These are phyloP conservation scores for Trypanosoma vivax DNA, from an alignment of 208 protist species.

Conservation along the genomic window DNA sequence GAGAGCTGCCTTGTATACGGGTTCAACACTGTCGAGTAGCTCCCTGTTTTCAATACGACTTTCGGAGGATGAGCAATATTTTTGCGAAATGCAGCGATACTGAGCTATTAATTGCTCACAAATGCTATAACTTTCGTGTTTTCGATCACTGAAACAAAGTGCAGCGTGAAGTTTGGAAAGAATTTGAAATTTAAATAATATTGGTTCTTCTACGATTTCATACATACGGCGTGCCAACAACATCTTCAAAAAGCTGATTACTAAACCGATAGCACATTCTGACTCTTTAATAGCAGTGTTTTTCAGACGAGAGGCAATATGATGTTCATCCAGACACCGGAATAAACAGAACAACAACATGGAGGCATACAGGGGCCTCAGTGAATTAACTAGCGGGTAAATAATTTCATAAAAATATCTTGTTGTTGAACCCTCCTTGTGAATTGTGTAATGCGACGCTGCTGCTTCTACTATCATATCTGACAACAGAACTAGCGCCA, in stretches of 20 bases:
- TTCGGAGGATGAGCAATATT: slow-evolving; percentile 22
- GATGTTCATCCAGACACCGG: slow-evolving; percentile 54
- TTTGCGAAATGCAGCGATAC: slow-evolving; percentile 38
- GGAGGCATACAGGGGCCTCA: slow-evolving; percentile 32
- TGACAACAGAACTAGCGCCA: slow-evolving; percentile 50
- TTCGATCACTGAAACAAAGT: slow-evolving; percentile 31
- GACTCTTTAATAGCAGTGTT: slow-evolving; percentile 6
- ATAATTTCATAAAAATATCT: slow-evolving; percentile 51
- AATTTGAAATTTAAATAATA: slow-evolving; percentile 54
- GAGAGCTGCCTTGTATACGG: slow-evolving; percentile 40
- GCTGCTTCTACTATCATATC: slow-evolving; percentile 59
- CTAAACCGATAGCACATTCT: slow-evolving; percentile 23
- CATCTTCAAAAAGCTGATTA: slow-evolving; percentile 70
- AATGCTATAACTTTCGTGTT: slow-evolving; percentile 57
- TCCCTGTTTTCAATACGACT: neutral
- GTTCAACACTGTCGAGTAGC: slow-evolving; percentile 44
- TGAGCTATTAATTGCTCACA: slow-evolving; percentile 52
- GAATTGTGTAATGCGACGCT: slow-evolving; percentile 27
- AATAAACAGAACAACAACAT: slow-evolving; percentile 49
- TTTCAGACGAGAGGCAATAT: slow-evolving; percentile 34
- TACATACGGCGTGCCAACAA: slow-evolving; percentile 39
- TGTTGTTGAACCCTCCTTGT: slow-evolving; percentile 66
- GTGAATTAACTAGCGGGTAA: slow-evolving; percentile 23
- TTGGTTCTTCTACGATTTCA: slow-evolving; percentile 30
- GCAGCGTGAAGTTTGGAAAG: slow-evolving; percentile 56